Conservation (phyloP, 2,329 filamentous ascomycete genomes). For the Diaporthe nobilis region DNA sequence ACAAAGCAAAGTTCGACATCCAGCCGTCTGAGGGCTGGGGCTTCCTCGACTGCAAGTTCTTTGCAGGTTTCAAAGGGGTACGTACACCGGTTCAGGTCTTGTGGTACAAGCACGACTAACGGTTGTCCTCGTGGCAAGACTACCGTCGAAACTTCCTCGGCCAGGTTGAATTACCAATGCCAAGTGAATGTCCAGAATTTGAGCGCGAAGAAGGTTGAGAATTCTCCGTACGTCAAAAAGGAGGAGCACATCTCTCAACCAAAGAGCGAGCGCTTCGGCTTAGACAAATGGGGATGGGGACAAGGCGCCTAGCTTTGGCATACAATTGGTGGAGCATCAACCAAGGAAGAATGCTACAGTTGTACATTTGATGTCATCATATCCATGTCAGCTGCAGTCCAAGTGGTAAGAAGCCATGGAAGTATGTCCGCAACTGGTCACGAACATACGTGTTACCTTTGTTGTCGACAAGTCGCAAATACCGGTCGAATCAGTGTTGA, state of each 20-base stretch:
- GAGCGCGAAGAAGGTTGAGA: not conserved
- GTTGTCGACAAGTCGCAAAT: not conserved
- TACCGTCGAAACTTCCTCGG: accelerated
- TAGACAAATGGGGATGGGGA: not conserved
- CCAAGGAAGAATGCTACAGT: not conserved
- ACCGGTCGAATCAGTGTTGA: not conserved
- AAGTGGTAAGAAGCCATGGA: not conserved
- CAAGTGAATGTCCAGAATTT: not conserved
- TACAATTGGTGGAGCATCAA: not conserved
- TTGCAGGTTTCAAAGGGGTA: not conserved
- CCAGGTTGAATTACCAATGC: not conserved
- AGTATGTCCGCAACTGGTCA: not conserved
- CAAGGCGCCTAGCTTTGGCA: not conserved
- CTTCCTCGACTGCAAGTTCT: conserved; percentile 29
- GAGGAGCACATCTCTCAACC: not conserved
- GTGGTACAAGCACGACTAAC: not conserved
- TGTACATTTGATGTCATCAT: not conserved
- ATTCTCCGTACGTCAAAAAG: not conserved
- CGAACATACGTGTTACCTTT: not conserved
- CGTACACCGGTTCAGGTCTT: not conserved
- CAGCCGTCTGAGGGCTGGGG: conserved; percentile 21
- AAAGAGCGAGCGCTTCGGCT: not conserved
- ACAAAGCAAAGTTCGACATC: conserved; percentile 17
- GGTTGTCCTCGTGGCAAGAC: not conserved
- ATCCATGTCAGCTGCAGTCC: not conserved